A percentile compares a stretch with the other conserved stretches of the same genome.
Evolutionary conservation across 768 basidiomycete genomes (phyloP).

Genomic region (Kwoniella bestiolae): DNA sequence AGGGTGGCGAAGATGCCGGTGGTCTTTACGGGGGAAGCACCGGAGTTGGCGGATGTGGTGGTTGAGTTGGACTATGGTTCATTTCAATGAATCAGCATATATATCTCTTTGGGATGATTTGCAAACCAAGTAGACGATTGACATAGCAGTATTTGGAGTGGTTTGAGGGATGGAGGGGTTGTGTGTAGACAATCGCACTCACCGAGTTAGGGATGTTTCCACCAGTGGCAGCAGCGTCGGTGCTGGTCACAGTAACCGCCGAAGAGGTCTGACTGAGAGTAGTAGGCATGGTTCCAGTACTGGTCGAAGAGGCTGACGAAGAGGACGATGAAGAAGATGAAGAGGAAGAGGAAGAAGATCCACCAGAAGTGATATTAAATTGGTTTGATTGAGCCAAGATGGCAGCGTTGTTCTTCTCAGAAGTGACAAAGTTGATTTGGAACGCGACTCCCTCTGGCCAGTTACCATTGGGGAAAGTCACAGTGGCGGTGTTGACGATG

Average conservation of each 20-base stretch:
- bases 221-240: slow-evolving; percentile 10
- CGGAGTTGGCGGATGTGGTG: slow-evolving; percentile 1
- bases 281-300: slow-evolving; percentile 14
- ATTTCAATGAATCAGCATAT: background rate
- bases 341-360: slow-evolving; percentile 34
- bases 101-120: too few species aligned
- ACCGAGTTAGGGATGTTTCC: slow-evolving; percentile 27
- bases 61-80: slow-evolving; percentile 6
- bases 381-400: slow-evolving; percentile 74
- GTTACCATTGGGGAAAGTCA: slow-evolving; percentile 62
- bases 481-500: slow-evolving; percentile 62
- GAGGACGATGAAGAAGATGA: slow-evolving; percentile 55
- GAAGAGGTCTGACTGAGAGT: slow-evolving; percentile 14
- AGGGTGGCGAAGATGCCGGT: slow-evolving; percentile 9
- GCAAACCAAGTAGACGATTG: too few species aligned
- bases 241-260: slow-evolving; percentile 14
- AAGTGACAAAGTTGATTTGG: slow-evolving; percentile 72
- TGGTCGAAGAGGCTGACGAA: slow-evolving; percentile 42
- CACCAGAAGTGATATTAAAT: slow-evolving; percentile 63
- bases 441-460: slow-evolving; percentile 69
- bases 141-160: too few species aligned
- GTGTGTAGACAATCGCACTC: background rate
- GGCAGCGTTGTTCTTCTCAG: slow-evolving; percentile 59
- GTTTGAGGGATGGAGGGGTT: too few species aligned
- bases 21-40: background rate